Base-by-base conservation (phyloP, 768 basidiomycete genomes). In the Lentinula aciculospora region DNA sequence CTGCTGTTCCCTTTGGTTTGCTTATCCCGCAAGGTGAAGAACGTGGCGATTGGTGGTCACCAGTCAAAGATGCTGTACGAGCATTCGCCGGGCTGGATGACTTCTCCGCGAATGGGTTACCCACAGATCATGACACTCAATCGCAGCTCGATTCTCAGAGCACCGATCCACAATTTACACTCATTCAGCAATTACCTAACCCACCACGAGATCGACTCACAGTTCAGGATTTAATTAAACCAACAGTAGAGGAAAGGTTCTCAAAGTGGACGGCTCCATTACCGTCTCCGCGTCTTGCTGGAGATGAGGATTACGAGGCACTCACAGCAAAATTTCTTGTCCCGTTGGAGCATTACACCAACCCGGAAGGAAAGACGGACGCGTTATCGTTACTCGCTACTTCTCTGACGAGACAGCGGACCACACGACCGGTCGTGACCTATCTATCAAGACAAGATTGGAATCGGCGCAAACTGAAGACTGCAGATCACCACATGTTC, bases 391-490 rank as follows among this genome's bases (percentile, higher is more conserved):
- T 28, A 5, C 23, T 53, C 17, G 51, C 51, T 23, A 19, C 51
- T 23, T 53, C 51, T 17, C 15, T 53, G 9, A 53, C 51, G 32
- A 32, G 51, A 17, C 51, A 56, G 21, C 32, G 54, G n/a, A 40
- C 27, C 17, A 56, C 40, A 32, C 44, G 44, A 49, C 89, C 88
- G 0, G 94, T 98, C 25, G 93, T 98, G 72, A 96, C 94, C 10
- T 98, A 98, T 65, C 81, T 97, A 59, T 92, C 88, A 8, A 80
- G 94, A 4, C 94, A 98, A 67, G 83, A 78, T 2, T 98, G 94
- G 94, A 88, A 85, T 15, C 74, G 94, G 44, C 79, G 94, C 21
- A 95, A 88, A 86, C 69, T 98, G 56, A 81, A 82, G 31, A 79
- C 76, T 29, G 81, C 81, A 57, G 81, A 94, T 66, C 93, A 98